Percentiles rank a stretch among this genome's conserved stretches.
Evolutionary conservation across 129 eudicot genomes (phyloP).

Genomic region (carrot (Daucus carota)): DH1_v3.0 NC_030382.2:39337001-39337500

Average conservation of each 20-base stretch:
- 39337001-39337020: neutral
- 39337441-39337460: constrained; percentile 33
- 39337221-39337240: constrained; percentile 24
- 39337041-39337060: neutral
- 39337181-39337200: constrained; percentile 19
- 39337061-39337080: neutral
- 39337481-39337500: constrained; percentile 26
- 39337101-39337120: constrained; percentile 29
- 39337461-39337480: constrained; percentile 34
- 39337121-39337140: constrained; percentile 19
- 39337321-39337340: constrained; percentile 33
- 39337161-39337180: constrained; percentile 11
- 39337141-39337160: constrained; percentile 17
- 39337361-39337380: constrained; percentile 47
- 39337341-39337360: constrained; percentile 17
- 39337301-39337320: constrained; percentile 29
- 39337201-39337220: constrained; percentile 21
- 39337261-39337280: constrained; percentile 42
- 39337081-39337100: constrained; percentile 15
- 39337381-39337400: constrained; percentile 45
- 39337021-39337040: neutral
- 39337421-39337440: constrained; percentile 39
- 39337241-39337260: constrained; percentile 35
- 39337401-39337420: constrained; percentile 42
- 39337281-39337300: constrained; percentile 31